A percentile compares a stretch with the other conserved stretches of the same genome.
Conservation (phyloP, 257 asterid genomes). For the Solanum pimpinellifolium region DNA sequence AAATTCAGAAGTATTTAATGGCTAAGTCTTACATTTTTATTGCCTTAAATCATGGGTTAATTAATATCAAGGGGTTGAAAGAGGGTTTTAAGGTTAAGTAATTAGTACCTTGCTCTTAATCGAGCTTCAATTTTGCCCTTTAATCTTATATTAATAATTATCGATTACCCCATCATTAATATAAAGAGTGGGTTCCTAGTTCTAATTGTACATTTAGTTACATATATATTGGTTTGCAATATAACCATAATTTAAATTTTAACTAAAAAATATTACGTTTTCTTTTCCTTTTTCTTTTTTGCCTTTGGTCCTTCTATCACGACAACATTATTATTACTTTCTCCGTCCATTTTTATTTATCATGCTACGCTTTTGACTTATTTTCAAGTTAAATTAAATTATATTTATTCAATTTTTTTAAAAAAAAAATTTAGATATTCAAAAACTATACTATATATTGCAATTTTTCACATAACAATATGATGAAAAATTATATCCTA, state of each 20-base stretch:
- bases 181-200: neutral
- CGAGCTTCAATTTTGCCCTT: neutral
- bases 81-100: neutral
- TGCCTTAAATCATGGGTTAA: neutral
- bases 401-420: accelerated
- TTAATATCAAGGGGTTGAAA: neutral
- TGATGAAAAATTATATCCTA: no score
- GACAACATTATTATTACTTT: neutral
- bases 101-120: neutral
- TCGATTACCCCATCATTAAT: neutral
- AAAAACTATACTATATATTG: no score
- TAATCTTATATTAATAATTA: neutral
- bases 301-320: neutral
- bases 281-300: neutral
- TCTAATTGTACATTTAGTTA: neutral
- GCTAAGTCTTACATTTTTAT: neutral
- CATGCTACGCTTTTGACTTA: no score
- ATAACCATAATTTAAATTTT: neutral
- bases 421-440: no score
- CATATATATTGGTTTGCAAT: neutral
- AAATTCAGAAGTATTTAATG: neutral
- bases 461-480: no score
- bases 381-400: no score
- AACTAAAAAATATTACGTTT: neutral
- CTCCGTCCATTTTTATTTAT: no score